Evolutionary conservation across 805 yeast genomes (phyloP).

Genomic region (Saturnispora galanensis): DNA sequence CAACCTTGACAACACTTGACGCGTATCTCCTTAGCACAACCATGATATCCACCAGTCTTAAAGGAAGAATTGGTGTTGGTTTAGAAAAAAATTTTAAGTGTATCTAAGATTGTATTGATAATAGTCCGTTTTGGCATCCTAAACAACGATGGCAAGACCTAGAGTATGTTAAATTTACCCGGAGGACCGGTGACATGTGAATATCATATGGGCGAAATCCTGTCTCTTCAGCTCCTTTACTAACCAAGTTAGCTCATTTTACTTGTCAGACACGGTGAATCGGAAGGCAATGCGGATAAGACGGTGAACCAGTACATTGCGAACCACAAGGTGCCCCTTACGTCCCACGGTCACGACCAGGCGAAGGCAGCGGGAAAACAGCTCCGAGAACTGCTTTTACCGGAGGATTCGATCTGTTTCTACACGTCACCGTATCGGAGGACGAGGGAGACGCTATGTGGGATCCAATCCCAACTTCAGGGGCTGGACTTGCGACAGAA

Average conservation of each 20-base stretch:
- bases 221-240: constrained; percentile 5
- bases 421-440: constrained; percentile 82
- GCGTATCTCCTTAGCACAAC: constrained; percentile 3
- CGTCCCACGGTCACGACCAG: constrained; percentile 58
- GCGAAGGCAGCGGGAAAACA: constrained; percentile 51
- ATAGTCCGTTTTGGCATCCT: background rate
- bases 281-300: constrained; percentile 84
- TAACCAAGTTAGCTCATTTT: constrained; percentile 40
- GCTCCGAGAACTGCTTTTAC: constrained; percentile 25
- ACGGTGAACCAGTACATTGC: constrained; percentile 68
- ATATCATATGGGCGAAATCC: too few species aligned
- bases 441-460: constrained; percentile 75
- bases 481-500: constrained; percentile 36
- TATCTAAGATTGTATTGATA: background rate
- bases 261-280: constrained; percentile 84
- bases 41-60: background rate
- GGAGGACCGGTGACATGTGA: too few species aligned
- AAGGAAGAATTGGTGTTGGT: background rate
- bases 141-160: constrained; percentile 30
- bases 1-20: constrained; percentile 9
- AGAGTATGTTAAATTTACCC: constrained; percentile 24
- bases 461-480: constrained; percentile 47
- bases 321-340: constrained; percentile 70
- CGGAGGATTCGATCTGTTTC: constrained; percentile 56
- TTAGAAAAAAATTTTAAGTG: background rate